Conservation (phyloP, 768 basidiomycete species). For the Termitomyces sp. region DNA sequence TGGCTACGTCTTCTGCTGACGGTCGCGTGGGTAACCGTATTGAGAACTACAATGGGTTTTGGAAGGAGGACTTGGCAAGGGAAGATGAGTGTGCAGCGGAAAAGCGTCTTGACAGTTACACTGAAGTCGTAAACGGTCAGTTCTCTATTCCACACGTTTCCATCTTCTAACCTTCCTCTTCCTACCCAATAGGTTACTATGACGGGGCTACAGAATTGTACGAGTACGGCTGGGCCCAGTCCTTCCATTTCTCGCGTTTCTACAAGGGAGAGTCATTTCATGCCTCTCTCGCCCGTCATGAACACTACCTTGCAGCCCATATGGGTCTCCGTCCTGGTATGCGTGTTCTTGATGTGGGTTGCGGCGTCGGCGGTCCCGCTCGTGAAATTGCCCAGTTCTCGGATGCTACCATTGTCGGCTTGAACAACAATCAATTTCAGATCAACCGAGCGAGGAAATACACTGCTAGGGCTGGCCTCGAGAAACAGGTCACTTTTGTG, state of each 20-base stretch:
- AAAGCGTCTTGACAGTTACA: conserved; percentile 76
- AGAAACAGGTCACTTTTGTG: conserved; percentile 73
- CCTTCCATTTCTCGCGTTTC: conserved; percentile 97
- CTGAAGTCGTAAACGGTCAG: conserved; percentile 90
- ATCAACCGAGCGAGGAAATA: conserved; percentile 81
- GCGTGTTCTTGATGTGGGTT: conserved; percentile 97
- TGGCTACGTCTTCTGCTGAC: conserved; percentile 30
- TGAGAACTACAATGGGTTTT: conserved; percentile 85
- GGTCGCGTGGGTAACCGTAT: conserved; percentile 65
- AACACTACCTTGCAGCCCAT: conserved; percentile 91
- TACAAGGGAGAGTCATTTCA: conserved; percentile 83
- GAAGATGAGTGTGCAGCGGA: conserved; percentile 64
- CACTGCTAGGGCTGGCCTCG: conserved; percentile 70
- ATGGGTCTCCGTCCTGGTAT: conserved; percentile 85
- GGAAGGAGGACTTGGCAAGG: conserved; percentile 75
- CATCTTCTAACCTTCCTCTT: background rate
- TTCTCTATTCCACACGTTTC: conserved; percentile 2
- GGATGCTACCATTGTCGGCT: conserved; percentile 76
- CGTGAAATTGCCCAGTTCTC: conserved; percentile 91
- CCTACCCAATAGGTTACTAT: conserved; percentile 68
- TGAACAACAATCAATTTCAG: conserved; percentile 98
- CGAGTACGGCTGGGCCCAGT: conserved; percentile 89
- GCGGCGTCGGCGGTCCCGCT: conserved; percentile 96
- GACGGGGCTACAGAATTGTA: conserved; percentile 95
- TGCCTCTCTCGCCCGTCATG: conserved; percentile 83